Base-by-base conservation (phyloP, 2,329 filamentous ascomycete species). In the Canariomyces notabilis region DNA sequence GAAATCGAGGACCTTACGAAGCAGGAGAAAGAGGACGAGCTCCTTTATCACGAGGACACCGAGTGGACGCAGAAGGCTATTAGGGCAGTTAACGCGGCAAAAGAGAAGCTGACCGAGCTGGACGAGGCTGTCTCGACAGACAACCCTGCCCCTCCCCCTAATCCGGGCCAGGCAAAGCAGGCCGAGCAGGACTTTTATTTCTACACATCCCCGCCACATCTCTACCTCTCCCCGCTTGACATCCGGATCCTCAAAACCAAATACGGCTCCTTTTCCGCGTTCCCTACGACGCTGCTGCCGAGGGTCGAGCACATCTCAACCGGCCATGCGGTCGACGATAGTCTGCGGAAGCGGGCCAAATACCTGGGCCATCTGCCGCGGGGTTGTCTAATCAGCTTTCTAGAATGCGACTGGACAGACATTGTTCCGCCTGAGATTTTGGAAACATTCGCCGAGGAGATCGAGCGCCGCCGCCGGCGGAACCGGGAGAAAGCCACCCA, bases 381-480 rank as follows among this genome's bases (percentile, higher is more conserved):
- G 41, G 90, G 90, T n/a, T 95, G 89, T 63, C 85, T 95, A 55
- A 87, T 96, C 34, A 89, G 77, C 55, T 95, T 95, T 59, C 67
- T 96, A 1, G 90, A 96, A 67, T 96, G 90, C 61, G 89, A 96
- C 64, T 96, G 90, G 90, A 89, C 87, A 3, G 89, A 95, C 55
- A 87, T 93, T 31, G 87, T 96, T 5, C 76, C 82, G 3, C 74
- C 82, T 1, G 83, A 87, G 41, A 77, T 87, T 3, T 71, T 96
- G n/a, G 81, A 81, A 32, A 75, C 76, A 1, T 96, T 95, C 65
- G 72, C 76, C n/a, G 68, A 73, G 0, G 89, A 95, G 49, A 85
- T 93, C 43, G 85, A 87, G 54, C 77, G 79, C 46, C 77, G 90
- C 43, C 76, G 89, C 46, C 89, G 85, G 64, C 77, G 79, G 44